Percentiles rank a stretch among this genome's conserved stretches.
phyloP scores from a whole-genome alignment of 148 eudicot genomes.

The Silene uniflora region DNA sequence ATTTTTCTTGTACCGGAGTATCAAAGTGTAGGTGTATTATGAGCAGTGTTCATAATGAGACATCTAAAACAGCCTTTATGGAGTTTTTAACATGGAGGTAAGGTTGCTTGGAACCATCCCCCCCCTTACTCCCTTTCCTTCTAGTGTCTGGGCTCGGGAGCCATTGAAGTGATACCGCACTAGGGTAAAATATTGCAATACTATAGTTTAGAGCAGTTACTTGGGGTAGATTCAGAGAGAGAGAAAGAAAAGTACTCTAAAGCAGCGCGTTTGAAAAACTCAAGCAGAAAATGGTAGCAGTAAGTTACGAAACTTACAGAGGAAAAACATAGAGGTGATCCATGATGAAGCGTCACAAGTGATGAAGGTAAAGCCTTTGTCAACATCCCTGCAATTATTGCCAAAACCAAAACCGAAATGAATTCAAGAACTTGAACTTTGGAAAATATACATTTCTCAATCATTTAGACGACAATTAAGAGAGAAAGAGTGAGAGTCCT shows the following conservation, averaged over 20 bases:
- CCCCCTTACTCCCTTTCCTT: neutral
- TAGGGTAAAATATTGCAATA: neutral
- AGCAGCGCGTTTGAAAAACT: neutral
- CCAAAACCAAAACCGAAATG: neutral
- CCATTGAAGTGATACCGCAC: neutral
- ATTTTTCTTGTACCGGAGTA: neutral
- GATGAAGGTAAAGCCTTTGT: constrained; percentile 43
- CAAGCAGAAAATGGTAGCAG: neutral
- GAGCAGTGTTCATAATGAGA: too few species aligned
- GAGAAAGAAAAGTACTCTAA: neutral
- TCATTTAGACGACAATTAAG: neutral
- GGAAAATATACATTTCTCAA: neutral
- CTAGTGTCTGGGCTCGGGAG: too few species aligned
- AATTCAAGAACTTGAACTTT: neutral
- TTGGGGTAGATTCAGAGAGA: neutral
- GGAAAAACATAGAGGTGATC: constrained; percentile 26
- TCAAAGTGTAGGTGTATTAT: neutral
- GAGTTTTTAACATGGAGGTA: neutral
- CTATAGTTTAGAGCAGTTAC: too few species aligned
- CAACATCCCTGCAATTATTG: constrained; percentile 50
- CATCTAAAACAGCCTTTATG: neutral
- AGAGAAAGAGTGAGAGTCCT: neutral
- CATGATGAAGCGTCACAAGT: constrained; percentile 29
- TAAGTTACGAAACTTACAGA: constrained; percentile 39
- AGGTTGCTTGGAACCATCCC: neutral